Evolutionary conservation across 148 eudicot genomes (phyloP), one percentile per base, ranked within the genome.

Genomic region (Rhododendron griersonianum): DNA sequence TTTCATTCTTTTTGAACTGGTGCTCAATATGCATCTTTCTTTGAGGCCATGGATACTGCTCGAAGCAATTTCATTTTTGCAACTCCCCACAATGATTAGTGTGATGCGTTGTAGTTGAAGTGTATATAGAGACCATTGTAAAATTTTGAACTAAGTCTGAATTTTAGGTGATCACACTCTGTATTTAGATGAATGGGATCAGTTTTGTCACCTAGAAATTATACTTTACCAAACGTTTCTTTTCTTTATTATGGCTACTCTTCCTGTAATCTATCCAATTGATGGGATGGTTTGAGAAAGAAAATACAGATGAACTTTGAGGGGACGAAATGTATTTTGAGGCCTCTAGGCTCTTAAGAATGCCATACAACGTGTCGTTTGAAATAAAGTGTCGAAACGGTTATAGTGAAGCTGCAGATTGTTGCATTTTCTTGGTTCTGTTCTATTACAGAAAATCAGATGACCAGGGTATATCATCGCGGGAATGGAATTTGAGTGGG

Each of bases 401-500:
- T 81, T 7, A 6, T 33, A 19, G 39, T 50, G 37, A 51, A 15
- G 63, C 10, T 16, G 80, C 67, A 30, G 33, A 65, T 21, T 63
- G 3, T 89, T 57, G 81, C 83, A 80, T 86, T 37, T 80, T 47
- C 59, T 84, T 75, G 41, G 2, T 69, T 28, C 13, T 28, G 11
- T 82, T 71, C 14, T 87, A 83, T 82, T 82, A 85, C 93, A 97
- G 99, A 84, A 95, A 94, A 89, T 85, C 91, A 82, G 90, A 90
- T 11, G 95, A 95, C 90, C 91, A 91, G 44, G 99, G 98, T 91
- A 89, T 95, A 88, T 94, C 98, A 84, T 97, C 99, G 23, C 95
- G 99, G 99, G 99, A 98, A 13, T 97, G 99, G 99, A 97, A 97
- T 91, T 91, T 97, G 88, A 91, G 86, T 91, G 99, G 99, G 59